A percentile compares a stretch with the other conserved stretches of the same genome.
These are phyloP conservation scores for Capronia epimyces DNA, from an alignment of 2,329 filamentous ascomycete genomes.

Conservation along the genomic window DNA sequence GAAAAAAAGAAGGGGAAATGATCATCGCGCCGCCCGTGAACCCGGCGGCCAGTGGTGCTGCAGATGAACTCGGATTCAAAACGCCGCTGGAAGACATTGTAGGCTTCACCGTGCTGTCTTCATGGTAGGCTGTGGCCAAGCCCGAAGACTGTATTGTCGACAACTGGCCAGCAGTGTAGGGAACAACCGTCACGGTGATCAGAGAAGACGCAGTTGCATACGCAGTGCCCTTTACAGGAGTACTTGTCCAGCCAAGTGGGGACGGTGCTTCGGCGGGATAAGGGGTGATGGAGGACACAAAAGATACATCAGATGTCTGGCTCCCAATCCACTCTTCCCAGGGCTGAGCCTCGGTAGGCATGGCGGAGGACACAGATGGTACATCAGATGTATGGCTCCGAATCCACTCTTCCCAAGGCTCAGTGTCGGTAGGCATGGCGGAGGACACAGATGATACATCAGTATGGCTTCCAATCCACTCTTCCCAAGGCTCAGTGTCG, in stretches of 20 bases:
- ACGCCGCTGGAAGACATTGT: background rate
- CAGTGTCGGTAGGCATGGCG: background rate
- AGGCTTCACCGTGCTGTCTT: background rate
- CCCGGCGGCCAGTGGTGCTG: background rate
- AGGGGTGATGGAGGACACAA: background rate
- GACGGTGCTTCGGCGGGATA: background rate
- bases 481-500: background rate
- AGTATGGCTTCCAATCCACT: background rate
- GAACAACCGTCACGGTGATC: constrained; percentile 1
- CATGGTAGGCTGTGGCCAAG: background rate
- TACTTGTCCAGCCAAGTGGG: background rate
- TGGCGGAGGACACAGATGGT: background rate
- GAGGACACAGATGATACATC: background rate
- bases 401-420: background rate
- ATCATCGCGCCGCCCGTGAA: background rate
- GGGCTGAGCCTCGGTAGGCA: background rate
- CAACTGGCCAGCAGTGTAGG: background rate
- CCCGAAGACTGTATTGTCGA: background rate
- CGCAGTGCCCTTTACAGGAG: background rate
- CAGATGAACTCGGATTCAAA: background rate
- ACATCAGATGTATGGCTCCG: background rate
- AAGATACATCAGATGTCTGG: background rate
- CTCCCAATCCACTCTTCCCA: background rate
- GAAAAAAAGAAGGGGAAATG: background rate
- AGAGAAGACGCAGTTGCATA: background rate